These are phyloP conservation scores for Cladosporium sp. DNA, from an alignment of 2,329 filamentous ascomycete genomes.

Conservation along the genomic window DNA sequence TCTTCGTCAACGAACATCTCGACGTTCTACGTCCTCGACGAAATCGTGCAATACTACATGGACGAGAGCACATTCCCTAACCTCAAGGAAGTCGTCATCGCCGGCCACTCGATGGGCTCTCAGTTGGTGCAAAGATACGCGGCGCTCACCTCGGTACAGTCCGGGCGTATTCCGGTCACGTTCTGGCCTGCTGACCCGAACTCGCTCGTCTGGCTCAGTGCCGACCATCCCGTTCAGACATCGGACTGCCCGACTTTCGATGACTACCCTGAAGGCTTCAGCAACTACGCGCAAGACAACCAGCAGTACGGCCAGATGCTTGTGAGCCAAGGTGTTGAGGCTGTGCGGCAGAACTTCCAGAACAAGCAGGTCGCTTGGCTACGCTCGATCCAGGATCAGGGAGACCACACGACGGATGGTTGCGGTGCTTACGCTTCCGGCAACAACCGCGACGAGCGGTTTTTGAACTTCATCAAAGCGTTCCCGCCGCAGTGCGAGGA, in stretches of 20 bases:
- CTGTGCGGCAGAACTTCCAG: constrained; percentile 25
- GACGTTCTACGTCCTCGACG: constrained; percentile 29
- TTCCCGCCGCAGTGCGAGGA: constrained; percentile 27
- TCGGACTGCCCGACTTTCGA: constrained; percentile 27
- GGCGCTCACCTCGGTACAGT: constrained; percentile 22
- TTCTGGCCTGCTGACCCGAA: constrained; percentile 32
- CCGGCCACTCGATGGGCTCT: constrained; percentile 30
- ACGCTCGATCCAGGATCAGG: constrained; percentile 27
- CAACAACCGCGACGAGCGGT: constrained; percentile 29
- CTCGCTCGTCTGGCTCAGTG: constrained; percentile 28
- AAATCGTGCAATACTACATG: constrained; percentile 28
- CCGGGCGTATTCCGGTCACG: constrained; percentile 19
- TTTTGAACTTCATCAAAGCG: constrained; percentile 30
- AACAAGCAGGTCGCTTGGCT: constrained; percentile 29
- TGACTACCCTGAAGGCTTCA: constrained; percentile 28
- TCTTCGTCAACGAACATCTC: constrained; percentile 18
- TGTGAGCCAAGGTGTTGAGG: constrained; percentile 23
- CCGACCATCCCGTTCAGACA: constrained; percentile 22
- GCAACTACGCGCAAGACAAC: constrained; percentile 21
- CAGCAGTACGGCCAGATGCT: constrained; percentile 22
- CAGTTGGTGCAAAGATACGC: constrained; percentile 32
- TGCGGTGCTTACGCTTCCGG: constrained; percentile 28
- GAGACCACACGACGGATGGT: constrained; percentile 25
- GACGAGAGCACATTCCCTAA: constrained; percentile 28
- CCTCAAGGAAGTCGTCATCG: constrained; percentile 31